Evolutionary conservation across 345 rosid species (phyloP), one percentile per base, ranked within the genome.

Genomic region (Salix udensis): DNA sequence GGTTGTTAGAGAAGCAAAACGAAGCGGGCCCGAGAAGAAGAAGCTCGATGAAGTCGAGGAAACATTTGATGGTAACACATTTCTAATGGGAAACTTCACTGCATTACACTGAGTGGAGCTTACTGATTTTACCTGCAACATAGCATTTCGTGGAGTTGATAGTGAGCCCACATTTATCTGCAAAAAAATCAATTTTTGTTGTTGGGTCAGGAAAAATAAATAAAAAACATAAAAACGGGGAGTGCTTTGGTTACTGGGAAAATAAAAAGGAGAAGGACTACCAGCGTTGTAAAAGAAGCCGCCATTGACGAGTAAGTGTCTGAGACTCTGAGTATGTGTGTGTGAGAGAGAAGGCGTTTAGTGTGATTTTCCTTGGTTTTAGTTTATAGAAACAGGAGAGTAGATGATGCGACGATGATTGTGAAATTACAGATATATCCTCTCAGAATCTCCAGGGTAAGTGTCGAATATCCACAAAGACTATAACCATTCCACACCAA

Each of bases 121-220:
- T 28, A 71, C 42, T 1, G 77, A 42, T 78, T 71, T 87, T 55
- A 76, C 79, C 74, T 65, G 83, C 50, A 83, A 68, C 31, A 72
- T 14, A 9, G 28, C 23, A 70, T 79, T 83, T 75, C 80, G 82
- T 40, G 89, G 81, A 78, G 67, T 75, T 37, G 88, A 76, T 42
- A 90, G 74, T 2, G 89, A 76, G 74, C 89, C 84, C 19, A 87
- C 87, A 79, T 86, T 87, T n/a, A 89, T 77, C 98, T 91, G 89
- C 77, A 62, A 70, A 53, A 21, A 24, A 69, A 68, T 39, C 30
- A 78, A 1, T 23, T 5, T 61, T 42, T 28, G 3, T 1, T 37
- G 44, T 10, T 62, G 19, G 39, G n/a, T 52, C 60, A 44, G 7
- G 37, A 26, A 34, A 60, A 48, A 66, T 42, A 18, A 58, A 36